Conservation (phyloP, 257 asterid genomes). For the Rauvolfia tetraphylla region DNA sequence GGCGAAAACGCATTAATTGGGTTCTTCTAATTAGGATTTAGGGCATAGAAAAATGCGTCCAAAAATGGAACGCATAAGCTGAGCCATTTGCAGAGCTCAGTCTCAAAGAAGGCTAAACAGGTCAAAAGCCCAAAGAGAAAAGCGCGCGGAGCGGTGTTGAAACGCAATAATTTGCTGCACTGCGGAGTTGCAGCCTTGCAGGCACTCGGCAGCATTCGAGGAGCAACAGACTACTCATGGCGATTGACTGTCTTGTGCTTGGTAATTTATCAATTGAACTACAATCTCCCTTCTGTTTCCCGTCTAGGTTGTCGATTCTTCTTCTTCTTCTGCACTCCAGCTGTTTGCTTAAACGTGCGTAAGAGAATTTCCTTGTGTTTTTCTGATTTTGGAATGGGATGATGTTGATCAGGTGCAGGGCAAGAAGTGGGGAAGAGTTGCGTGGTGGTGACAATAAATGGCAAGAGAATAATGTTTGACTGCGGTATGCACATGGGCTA, state of each 20-base stretch:
- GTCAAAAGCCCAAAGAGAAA: too few species aligned
- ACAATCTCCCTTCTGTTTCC: not conserved
- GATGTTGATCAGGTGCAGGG: slow-evolving; percentile 69
- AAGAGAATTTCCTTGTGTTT: not conserved
- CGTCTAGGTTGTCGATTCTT: not conserved
- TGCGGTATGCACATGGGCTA: slow-evolving; percentile 98
- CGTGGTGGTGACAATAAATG: slow-evolving; percentile 68
- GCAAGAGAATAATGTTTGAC: slow-evolving; percentile 88
- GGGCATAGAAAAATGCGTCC: too few species aligned
- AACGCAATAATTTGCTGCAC: not conserved
- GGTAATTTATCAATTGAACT: slow-evolving; percentile 10
- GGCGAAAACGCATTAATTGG: too few species aligned
- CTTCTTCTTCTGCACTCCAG: not conserved
- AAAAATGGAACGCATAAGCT: too few species aligned
- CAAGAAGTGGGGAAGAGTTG: slow-evolving; percentile 99
- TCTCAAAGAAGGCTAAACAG: too few species aligned
- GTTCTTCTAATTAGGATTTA: too few species aligned
- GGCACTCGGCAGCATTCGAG: not conserved
- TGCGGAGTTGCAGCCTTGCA: not conserved
- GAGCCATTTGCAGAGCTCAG: too few species aligned
- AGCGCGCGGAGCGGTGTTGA: not conserved
- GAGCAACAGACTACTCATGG: slow-evolving; percentile 9
- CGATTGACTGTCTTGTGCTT: slow-evolving; percentile 20
- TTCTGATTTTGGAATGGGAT: slow-evolving; percentile 2
- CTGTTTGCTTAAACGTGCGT: slow-evolving; percentile 3